phyloP scores from a whole-genome alignment of 176 grass and related monocot species.

The Cocos nucifera region DNA sequence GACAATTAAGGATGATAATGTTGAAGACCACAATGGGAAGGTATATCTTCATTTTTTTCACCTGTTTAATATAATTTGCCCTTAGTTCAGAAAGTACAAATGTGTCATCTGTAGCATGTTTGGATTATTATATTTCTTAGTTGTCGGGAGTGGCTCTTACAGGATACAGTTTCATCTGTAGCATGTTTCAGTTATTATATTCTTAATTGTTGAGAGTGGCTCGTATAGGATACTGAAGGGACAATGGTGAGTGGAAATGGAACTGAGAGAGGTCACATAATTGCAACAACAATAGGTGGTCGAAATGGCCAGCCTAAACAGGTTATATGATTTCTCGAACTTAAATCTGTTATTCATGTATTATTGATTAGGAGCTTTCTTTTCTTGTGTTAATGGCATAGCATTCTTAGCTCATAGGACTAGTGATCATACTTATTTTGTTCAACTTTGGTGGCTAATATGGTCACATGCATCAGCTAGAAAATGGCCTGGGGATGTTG shows the following conservation, averaged over 20 bases:
- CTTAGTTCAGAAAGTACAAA: background rate
- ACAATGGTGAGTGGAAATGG: slow-evolving; percentile 55
- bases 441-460: too few species aligned
- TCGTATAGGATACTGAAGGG: slow-evolving; percentile 47
- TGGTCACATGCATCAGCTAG: too few species aligned
- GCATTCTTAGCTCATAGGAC: too few species aligned
- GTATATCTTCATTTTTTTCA: slow-evolving; percentile 3
- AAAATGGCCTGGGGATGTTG: too few species aligned
- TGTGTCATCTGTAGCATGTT: background rate
- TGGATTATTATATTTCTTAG: too few species aligned
- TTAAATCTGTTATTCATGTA: too few species aligned
- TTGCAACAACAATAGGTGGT: slow-evolving; percentile 81
- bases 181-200: background rate
- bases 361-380: background rate
- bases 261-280: slow-evolving; percentile 76
- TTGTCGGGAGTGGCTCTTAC: background rate
- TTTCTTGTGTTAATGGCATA: too few species aligned
- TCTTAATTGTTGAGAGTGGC: background rate
- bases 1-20: slow-evolving; percentile 83
- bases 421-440: too few species aligned
- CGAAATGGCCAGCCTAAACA: slow-evolving; percentile 93
- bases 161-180: slow-evolving; percentile 28
- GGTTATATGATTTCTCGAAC: slow-evolving; percentile 23
- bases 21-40: slow-evolving; percentile 51
- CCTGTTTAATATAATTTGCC: background rate